Conservation (phyloP, 192 early-diverging fungal species). For the Gamsiella multidivaricata region DNA sequence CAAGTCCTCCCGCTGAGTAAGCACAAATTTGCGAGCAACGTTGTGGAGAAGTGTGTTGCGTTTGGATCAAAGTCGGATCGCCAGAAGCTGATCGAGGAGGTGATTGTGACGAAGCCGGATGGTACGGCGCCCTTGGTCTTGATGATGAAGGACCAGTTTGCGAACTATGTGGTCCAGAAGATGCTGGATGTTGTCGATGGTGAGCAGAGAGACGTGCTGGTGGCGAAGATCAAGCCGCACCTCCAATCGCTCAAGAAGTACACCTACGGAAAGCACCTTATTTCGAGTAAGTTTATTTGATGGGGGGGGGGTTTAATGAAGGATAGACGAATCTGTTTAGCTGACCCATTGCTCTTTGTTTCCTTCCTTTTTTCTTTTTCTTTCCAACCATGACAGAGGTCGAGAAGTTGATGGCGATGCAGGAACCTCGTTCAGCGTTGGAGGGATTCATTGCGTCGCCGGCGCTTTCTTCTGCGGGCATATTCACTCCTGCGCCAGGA, state of each 20-base stretch:
- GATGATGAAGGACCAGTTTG: slow-evolving; percentile 99
- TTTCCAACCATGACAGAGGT: slow-evolving; percentile 47
- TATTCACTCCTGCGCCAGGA: not conserved
- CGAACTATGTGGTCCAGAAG: slow-evolving; percentile 99
- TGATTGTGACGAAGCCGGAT: slow-evolving; percentile 86
- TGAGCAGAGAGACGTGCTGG: slow-evolving; percentile 84
- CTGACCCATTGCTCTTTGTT: too few species aligned
- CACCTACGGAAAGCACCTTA: slow-evolving; percentile 98
- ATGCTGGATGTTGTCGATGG: slow-evolving; percentile 98
- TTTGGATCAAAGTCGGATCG: slow-evolving; percentile 90
- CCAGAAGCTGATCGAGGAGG: slow-evolving; percentile 92
- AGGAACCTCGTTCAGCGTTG: slow-evolving; percentile 16
- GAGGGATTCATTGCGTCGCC: slow-evolving; percentile 16
- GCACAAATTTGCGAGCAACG: slow-evolving; percentile 99
- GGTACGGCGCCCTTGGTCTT: slow-evolving; percentile 85
- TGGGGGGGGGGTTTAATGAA: too few species aligned
- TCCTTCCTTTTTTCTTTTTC: not conserved
- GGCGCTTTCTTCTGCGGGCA: not conserved
- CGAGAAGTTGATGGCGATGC: slow-evolving; percentile 44
- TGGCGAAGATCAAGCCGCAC: slow-evolving; percentile 93
- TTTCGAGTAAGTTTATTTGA: slow-evolving; percentile 65
- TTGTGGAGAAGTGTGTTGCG: slow-evolving; percentile 98
- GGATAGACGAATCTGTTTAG: too few species aligned
- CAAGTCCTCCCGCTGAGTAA: slow-evolving; percentile 93
- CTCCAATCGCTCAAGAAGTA: slow-evolving; percentile 93